phyloP scores from a whole-genome alignment of 495 filamentous ascomycete genomes.

The Penicillium dipodomyicola region DNA sequence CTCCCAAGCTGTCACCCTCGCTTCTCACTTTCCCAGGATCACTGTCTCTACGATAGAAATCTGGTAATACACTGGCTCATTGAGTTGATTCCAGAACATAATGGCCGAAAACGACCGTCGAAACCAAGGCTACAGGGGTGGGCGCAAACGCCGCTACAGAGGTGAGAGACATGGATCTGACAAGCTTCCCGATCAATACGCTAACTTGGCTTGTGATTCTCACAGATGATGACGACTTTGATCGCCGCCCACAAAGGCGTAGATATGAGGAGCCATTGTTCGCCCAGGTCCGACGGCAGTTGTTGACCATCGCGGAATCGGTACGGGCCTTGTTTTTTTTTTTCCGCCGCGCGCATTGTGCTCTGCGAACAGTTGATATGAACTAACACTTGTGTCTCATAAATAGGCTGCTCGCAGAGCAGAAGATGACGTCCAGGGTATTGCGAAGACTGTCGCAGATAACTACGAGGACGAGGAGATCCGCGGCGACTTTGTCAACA shows the following conservation, averaged over 20 bases:
- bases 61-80: not conserved
- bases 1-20: slow-evolving; percentile 12
- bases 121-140: slow-evolving; percentile 54
- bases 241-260: slow-evolving; percentile 69
- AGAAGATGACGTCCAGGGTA: slow-evolving; percentile 74
- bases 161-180: slow-evolving; percentile 36
- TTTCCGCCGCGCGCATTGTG: slow-evolving; percentile 11
- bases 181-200: slow-evolving; percentile 8
- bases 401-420: slow-evolving; percentile 65
- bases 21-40: not conserved
- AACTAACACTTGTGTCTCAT: not conserved
- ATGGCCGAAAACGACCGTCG: slow-evolving; percentile 79
- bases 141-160: slow-evolving; percentile 64
- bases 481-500: slow-evolving; percentile 63
- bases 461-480: slow-evolving; percentile 80
- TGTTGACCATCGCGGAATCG: slow-evolving; percentile 82
- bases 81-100: slow-evolving; percentile 4
- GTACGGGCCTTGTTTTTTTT: slow-evolving; percentile 38
- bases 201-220: slow-evolving; percentile 12
- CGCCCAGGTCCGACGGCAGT: slow-evolving; percentile 73
- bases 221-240: slow-evolving; percentile 72
- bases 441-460: slow-evolving; percentile 73
- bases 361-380: slow-evolving; percentile 10
- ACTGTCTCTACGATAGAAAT: not conserved
- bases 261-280: slow-evolving; percentile 76